These are phyloP conservation scores for Platismatia glauca DNA, from an alignment of 495 filamentous ascomycete genomes.

Conservation along the genomic window DNA sequence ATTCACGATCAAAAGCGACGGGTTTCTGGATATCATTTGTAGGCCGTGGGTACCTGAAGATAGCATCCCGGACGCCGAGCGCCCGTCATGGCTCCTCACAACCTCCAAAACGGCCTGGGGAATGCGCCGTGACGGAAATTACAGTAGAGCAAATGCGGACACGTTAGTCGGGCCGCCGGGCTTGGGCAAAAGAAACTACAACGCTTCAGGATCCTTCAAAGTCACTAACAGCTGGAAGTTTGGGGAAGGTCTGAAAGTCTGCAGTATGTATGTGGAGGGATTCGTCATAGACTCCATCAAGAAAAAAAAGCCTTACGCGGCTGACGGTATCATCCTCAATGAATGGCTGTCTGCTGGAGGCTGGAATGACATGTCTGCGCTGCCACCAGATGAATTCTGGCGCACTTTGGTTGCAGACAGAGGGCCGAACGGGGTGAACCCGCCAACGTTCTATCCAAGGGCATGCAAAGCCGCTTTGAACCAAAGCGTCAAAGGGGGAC, in stretches of 20 bases:
- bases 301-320: neutral
- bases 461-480: slow-evolving; percentile 2
- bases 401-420: slow-evolving; percentile 26
- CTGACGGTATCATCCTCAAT: slow-evolving; percentile 1
- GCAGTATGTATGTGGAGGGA: slow-evolving; percentile 9
- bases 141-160: slow-evolving; percentile 23
- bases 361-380: neutral
- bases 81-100: slow-evolving; percentile 23
- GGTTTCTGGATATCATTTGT: slow-evolving; percentile 28
- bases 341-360: slow-evolving; percentile 1
- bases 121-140: slow-evolving; percentile 12
- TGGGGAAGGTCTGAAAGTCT: slow-evolving; percentile 10
- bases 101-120: slow-evolving; percentile 16
- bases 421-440: slow-evolving; percentile 9
- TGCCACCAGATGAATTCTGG: slow-evolving; percentile 21
- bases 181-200: slow-evolving; percentile 11
- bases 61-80: neutral
- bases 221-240: slow-evolving; percentile 13
- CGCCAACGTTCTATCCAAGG: slow-evolving; percentile 1
- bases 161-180: slow-evolving; percentile 24
- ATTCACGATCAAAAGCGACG: slow-evolving; percentile 15
- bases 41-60: slow-evolving; percentile 27
- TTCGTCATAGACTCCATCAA: slow-evolving; percentile 1
- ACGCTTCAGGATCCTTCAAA: slow-evolving; percentile 17
- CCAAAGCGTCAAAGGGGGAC: slow-evolving; percentile 1